phyloP scores from a whole-genome alignment of 176 grass and related monocot genomes.

The Hordeum vulgare region MorexV3_pseudomolecules_assembly NC_058521.1:384672-385171 shows the following conservation, averaged over 20 bases:
- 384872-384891: background rate
- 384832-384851: no score
- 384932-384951: background rate
- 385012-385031: background rate
- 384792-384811: no score
- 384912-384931: background rate
- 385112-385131: background rate
- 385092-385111: background rate
- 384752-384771: background rate
- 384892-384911: background rate
- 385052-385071: background rate
- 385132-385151: no score
- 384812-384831: no score
- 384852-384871: background rate
- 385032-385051: background rate
- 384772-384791: no score
- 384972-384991: no score
- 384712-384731: background rate
- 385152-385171: no score
- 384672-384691: no score
- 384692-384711: no score
- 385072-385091: background rate
- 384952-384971: no score
- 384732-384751: background rate
- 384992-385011: background rate